Base-by-base conservation (phyloP, 441 rosid species). In the Brassica hybrid region DNA sequence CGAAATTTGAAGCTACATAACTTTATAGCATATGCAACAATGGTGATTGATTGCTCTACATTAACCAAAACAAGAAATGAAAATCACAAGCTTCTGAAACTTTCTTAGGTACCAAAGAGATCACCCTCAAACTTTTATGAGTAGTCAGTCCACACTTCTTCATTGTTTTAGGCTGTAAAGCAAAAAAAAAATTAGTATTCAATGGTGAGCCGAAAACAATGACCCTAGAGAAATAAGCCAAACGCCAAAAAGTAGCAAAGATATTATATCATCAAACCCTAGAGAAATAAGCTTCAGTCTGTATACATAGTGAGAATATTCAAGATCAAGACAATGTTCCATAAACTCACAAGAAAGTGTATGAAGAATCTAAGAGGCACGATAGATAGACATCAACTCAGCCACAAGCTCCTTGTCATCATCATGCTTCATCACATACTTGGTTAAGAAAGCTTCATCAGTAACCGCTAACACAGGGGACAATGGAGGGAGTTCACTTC, bases 341-440 rank as follows among this genome's bases (percentile, higher is more conserved):
- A 56, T 56, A 56, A 18, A 5, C 25, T 56, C 19, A 56, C 59
- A 54, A 17, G 59, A 54, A 56, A 8, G 21, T 56, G 54, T 56
- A 17, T 56, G 25, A 52, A 52, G 58, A 23, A 23, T 58, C 54
- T 73, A 36, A 2, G 43, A 65, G 18, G 1, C 58, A 56, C 14
- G 69, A 65, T 32, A 65, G 45, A 76, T 36, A 36, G 57, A 43
- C 75, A 76, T 69, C 56, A 80, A 65, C 36, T 74, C 69, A 54
- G 68, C 59, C 43, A 71, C 84, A 6, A 58, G 21, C 8, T 69
- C 66, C 32, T 58, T 58, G 58, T 52, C 58, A 21, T 52, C 58
- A 21, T 72, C 67, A 6, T 75, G 78, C 52, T 45, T 82, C 27
- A 13, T 14, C 36, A 83, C 83, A 69, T 71, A 83, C 68, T 14